Base-by-base conservation (phyloP, 1,284 basidiomycete species). In the Golubevia sp. region DNA sequence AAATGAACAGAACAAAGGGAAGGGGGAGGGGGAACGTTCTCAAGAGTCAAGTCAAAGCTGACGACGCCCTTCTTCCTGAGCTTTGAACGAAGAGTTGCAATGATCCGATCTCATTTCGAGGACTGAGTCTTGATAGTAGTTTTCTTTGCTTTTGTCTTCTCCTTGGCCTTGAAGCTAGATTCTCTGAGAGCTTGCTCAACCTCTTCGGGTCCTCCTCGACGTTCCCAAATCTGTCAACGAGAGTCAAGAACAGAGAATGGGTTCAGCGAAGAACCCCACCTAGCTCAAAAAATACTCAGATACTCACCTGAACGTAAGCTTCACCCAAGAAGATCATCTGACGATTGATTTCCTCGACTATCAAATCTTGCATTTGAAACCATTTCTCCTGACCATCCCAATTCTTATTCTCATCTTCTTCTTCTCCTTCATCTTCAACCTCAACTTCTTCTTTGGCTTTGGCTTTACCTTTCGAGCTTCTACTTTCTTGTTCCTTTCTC, bases 291-390 rank as follows among this genome's bases (percentile, higher is more conserved):
- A 51, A 51, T 8, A 51, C 25, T 7, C 20, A 0, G 50, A 38
- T 30, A 70, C 81, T 62, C 58, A 93, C 94, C 88, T 98, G 97
- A 55, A 99, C 86, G 55, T 97, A 92, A 25, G 92, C 94, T 85
- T 99, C 97, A 26, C 95, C 96, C 44, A 99, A 87, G 83, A 98
- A 96, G 67, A 99, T 95, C 93, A 99, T 95, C 80, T 97, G 94
- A 84, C 91, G 92, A 68, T 95, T 88, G 34, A 94, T 92, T 79
- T 97, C 93, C 78, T 96, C 92, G 6, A 99, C 95, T 63, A 97
- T 92, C 64, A 99, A 87, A 86, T 99, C 97, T 84, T 99, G 95
- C 63, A 98, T 92, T 85, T 94, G 91, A 84, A 92, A 92, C 97
- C 97, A 99, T 82, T 92, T 92, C 84, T 97, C 94, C 58, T 52